These are phyloP conservation scores for Allomyces arbusculus DNA, from an alignment of 192 early-diverging fungal species.

Conservation along the genomic window DNA sequence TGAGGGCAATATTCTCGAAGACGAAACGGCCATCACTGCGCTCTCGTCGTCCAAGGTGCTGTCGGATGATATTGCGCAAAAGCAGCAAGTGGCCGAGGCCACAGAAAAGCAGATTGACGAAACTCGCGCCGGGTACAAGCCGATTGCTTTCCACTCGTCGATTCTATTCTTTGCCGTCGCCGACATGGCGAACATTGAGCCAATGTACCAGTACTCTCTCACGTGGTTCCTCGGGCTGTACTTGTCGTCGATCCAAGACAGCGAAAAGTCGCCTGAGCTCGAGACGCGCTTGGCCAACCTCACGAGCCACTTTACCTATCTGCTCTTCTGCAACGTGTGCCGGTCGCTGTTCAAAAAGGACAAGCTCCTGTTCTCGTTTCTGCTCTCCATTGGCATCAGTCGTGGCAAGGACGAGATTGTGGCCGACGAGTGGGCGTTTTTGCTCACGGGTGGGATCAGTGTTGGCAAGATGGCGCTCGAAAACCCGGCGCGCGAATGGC, in stretches of 20 bases:
- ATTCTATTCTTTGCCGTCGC: conserved; percentile 43
- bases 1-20: conserved; percentile 47
- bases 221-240: conserved; percentile 47
- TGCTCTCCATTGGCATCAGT: conserved; percentile 27
- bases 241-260: conserved; percentile 22
- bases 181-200: conserved; percentile 42
- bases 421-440: conserved; percentile 26
- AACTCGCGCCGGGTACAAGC: conserved; percentile 38
- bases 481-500: conserved; percentile 7
- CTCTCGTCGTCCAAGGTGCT: conserved; percentile 32
- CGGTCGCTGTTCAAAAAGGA: conserved; percentile 42
- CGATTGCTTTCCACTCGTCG: conserved; percentile 42
- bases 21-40: conserved; percentile 40
- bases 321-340: conserved; percentile 36
- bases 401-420: conserved; percentile 23
- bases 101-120: conserved; percentile 47
- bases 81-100: conserved; percentile 44
- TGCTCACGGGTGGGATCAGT: conserved; percentile 35
- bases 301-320: conserved; percentile 27
- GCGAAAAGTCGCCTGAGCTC: conserved; percentile 34
- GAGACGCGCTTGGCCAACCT: conserved; percentile 19
- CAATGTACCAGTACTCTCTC: conserved; percentile 51
- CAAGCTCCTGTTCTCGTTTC: conserved; percentile 38
- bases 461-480: conserved; percentile 11
- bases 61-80: conserved; percentile 38